Base-by-base conservation (phyloP, 441 rosid species). In the Populus hybrid region DNA sequence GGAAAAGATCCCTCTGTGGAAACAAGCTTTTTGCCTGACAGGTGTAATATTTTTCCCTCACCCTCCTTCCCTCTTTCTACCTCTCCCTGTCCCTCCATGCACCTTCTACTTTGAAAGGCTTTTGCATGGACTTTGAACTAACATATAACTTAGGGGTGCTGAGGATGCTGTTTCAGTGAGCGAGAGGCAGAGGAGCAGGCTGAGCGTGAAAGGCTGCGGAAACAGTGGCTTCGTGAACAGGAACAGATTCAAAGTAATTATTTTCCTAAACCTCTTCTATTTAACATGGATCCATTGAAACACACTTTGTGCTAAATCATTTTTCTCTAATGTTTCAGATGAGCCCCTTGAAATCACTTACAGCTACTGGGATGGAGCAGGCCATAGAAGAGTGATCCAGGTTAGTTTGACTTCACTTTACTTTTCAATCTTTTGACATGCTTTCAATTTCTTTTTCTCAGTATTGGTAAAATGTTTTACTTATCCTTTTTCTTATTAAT, bases 361-460 rank as follows among this genome's bases (percentile, higher is more conserved):
- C 89, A 96, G 98, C 81, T 94, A 96, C 82, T 96, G 98, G 98
- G 99, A 96, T 88, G 99, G 99, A 74, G 87, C 97, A 11, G 99
- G 98, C 50, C 99, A 96, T 78, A 92, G 98, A 83, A 87, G 98
- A 79, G 95, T 90, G 80, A 85, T 94, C 82, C 98, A 90, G 90
- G 99, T 82, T 76, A 84, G 90, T 81, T 42, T 21, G 65, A 21
- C 28, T 21, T 61, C 64, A 21, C 65, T 16, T 75, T 11, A 74
- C 33, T 38, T 74, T 21, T 11, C 69, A 50, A 63, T 70, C 50
- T 36, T 50, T 45, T 29, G 53, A 69, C 70, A 3, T 75, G 68
- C 71, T 76, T 81, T 35, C 42, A 4, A 6, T 70, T 35, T 59
- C 63, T 72, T 33, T 61, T 64, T 71, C 12, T 23, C 0, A 1